Evolutionary conservation across 2,329 filamentous ascomycete genomes (phyloP).

Genomic region (Lasiodiplodia theobromae): DNA sequence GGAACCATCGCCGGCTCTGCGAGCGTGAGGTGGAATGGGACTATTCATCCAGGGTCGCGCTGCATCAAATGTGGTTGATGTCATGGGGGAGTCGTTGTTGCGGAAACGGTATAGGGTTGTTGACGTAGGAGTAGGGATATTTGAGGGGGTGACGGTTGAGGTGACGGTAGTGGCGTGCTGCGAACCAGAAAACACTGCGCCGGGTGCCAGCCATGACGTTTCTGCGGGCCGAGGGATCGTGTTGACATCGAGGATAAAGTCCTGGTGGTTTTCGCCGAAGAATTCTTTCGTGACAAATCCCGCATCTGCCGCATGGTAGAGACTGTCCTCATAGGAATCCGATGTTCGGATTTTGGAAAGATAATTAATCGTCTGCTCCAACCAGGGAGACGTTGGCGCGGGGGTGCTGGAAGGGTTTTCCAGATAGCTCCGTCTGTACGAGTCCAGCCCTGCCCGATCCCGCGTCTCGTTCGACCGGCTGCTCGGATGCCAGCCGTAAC

Average conservation of each 20-base stretch:
- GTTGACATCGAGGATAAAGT: slow-evolving; percentile 65
- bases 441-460: slow-evolving; percentile 34
- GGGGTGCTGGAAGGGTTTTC: slow-evolving; percentile 37
- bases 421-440: slow-evolving; percentile 40
- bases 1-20: slow-evolving; percentile 33
- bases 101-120: slow-evolving; percentile 39
- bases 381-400: slow-evolving; percentile 42
- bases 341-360: slow-evolving; percentile 65
- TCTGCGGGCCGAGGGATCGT: slow-evolving; percentile 58
- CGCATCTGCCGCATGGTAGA: slow-evolving; percentile 60
- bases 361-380: slow-evolving; percentile 69
- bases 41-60: slow-evolving; percentile 49
- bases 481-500: slow-evolving; percentile 18
- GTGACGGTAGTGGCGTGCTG: slow-evolving; percentile 62
- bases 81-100: slow-evolving; percentile 36
- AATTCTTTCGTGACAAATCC: slow-evolving; percentile 62
- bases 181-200: slow-evolving; percentile 66
- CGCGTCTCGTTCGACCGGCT: slow-evolving; percentile 26
- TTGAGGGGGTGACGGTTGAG: slow-evolving; percentile 34
- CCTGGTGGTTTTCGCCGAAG: slow-evolving; percentile 59
- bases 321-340: slow-evolving; percentile 60
- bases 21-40: slow-evolving; percentile 38
- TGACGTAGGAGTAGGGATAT: slow-evolving; percentile 31
- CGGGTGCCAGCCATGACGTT: slow-evolving; percentile 69
- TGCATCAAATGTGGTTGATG: slow-evolving; percentile 39